Conservation (phyloP, 345 rosid genomes). For the Alliaria petiolata region DNA sequence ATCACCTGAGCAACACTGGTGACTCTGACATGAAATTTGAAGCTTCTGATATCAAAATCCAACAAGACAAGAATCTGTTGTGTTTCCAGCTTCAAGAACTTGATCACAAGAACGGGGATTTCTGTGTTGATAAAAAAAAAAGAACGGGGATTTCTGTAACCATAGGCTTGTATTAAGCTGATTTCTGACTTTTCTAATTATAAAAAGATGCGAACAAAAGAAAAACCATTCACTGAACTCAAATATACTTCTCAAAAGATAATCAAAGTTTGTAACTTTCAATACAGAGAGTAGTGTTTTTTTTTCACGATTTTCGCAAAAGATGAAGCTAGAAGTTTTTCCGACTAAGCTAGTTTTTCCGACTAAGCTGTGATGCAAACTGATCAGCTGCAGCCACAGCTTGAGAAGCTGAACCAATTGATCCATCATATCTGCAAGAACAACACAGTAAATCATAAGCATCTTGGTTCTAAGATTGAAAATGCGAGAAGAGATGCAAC, state of each 20-base stretch:
- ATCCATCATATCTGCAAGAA: slow-evolving; percentile 66
- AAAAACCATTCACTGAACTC: background rate
- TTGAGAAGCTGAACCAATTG: slow-evolving; percentile 64
- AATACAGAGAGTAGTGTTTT: background rate
- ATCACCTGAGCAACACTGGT: slow-evolving; percentile 36
- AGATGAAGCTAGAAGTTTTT: slow-evolving; percentile 32
- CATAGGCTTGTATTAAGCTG: background rate
- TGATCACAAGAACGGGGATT: background rate
- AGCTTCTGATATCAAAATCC: background rate
- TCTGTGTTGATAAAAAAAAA: too few relatives aligned
- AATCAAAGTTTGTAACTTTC: background rate
- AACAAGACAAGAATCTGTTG: background rate
- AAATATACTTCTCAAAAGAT: background rate
- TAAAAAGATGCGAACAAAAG: background rate
- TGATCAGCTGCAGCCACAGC: slow-evolving; percentile 75
- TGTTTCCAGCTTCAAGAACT: background rate
- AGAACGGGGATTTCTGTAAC: too few relatives aligned
- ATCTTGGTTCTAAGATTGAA: too few relatives aligned
- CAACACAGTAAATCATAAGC: background rate
- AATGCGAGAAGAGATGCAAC: background rate
- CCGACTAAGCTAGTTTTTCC: too few relatives aligned
- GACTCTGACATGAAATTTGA: background rate
- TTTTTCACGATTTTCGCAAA: background rate
- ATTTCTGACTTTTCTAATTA: background rate
- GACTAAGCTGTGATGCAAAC: slow-evolving; percentile 45